Base-by-base conservation (phyloP, 1,284 basidiomycete genomes). In the Ustilago hordei region DNA sequence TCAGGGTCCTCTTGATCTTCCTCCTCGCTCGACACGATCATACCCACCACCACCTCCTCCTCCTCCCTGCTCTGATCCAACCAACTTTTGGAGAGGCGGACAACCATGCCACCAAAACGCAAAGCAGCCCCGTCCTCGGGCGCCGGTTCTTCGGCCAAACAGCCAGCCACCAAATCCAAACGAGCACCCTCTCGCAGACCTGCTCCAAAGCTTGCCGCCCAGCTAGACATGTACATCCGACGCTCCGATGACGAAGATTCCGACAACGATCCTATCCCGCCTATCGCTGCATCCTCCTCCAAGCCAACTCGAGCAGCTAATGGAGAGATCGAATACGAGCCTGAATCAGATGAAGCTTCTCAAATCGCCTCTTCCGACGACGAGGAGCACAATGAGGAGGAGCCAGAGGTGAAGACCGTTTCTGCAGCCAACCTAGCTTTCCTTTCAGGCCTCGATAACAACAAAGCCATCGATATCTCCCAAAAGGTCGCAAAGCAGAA, bases 401-500 rank as follows among this genome's bases (percentile, higher is more conserved):
- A 50, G 11, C 53, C 55, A 7, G 36, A 48, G n/a, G 56, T 64
- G n/a, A 64, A 67, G 52, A 77, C 75, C 4, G 75, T 77, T 28
- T 66, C 70, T 4, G 70, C 75, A 1, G 34, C 75, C 31, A 73
- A 73, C n/a, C 32, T 77, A n/a, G 55, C 63, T 4, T 77, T 77
- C 39, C 43, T 77, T 4, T 38, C 55, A 2, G 67, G 70, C 0
- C 34, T 77, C 15, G 75, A 77, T 5, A 59, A 35, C 43, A 62
- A 77, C 50, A 77, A 70, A 43, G 58, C 64, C 3, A 52, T 73
- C 41, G 43, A 67, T 7, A 50, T 70, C 0, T 67, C 67, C 15
- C 70, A 77, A 35, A 77, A 77, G 67, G 67, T 70, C 19, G 75
- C 62, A 1, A 77, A 73, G 60, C 55, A 63, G 41, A 73, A 69